A percentile compares a stretch with the other conserved stretches of the same genome.
Conservation (phyloP, 441 rosid genomes). For the Bruguiera hainesii region DNA sequence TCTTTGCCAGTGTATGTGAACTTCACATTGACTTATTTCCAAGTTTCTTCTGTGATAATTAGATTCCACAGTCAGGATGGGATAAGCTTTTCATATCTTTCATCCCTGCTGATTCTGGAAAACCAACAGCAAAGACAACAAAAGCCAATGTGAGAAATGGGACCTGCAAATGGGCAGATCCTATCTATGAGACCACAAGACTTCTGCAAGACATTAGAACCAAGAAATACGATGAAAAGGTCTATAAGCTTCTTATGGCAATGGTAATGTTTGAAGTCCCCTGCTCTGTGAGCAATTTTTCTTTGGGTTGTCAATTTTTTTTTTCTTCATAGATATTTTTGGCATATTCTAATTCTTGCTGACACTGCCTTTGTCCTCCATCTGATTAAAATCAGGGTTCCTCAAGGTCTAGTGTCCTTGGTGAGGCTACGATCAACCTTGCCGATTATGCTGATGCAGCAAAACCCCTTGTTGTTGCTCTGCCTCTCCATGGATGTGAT, state of each 20-base stretch:
- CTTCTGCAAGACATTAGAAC: constrained; percentile 88
- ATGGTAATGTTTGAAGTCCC: constrained; percentile 57
- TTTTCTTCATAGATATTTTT: background rate
- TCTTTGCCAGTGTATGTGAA: constrained; percentile 2
- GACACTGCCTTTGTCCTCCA: constrained; percentile 23
- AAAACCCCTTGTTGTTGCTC: constrained; percentile 62
- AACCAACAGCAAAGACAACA: constrained; percentile 88
- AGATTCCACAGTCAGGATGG: constrained; percentile 98
- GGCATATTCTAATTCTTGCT: constrained; percentile 9
- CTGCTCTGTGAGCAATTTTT: constrained; percentile 14
- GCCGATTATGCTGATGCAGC: constrained; percentile 91
- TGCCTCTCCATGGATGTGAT: constrained; percentile 89
- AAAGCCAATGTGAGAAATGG: constrained; percentile 98
- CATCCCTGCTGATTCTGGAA: constrained; percentile 89
- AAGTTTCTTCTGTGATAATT: constrained; percentile 18
- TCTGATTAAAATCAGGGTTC: constrained; percentile 67
- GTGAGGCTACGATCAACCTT: constrained; percentile 91
- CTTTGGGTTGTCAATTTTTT: constrained; percentile 1
- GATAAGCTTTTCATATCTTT: constrained; percentile 93
- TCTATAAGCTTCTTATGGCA: constrained; percentile 76
- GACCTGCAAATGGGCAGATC: constrained; percentile 99
- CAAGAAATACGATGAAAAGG: constrained; percentile 81
- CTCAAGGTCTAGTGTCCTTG: constrained; percentile 86
- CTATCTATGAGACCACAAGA: constrained; percentile 95
- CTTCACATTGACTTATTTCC: constrained; percentile 13